A percentile compares a stretch with the other conserved stretches of the same genome.
phyloP scores from a whole-genome alignment of 768 basidiomycete genomes.

The Neoboletus brunneissimus region DNA sequence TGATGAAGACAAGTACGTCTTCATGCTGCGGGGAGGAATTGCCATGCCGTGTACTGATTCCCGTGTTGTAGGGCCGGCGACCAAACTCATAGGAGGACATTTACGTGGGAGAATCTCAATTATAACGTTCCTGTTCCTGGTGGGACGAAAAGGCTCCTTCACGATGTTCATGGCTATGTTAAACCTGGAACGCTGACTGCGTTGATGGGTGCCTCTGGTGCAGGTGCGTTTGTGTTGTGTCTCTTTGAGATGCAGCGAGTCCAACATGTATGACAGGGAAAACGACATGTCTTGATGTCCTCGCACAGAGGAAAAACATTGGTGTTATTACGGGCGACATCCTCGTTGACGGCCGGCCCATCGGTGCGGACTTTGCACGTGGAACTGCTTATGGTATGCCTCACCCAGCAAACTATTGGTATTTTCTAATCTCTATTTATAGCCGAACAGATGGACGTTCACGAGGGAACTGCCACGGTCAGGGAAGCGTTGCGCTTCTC shows the following conservation, averaged over 20 bases:
- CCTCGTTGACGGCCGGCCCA: conserved; percentile 62
- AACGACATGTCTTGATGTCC: conserved; percentile 74
- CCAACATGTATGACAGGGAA: conserved; percentile 44
- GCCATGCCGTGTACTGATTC: conserved; percentile 1
- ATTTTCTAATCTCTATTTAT: conserved; percentile 23
- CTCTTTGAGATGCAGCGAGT: neutral
- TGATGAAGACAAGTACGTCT: conserved; percentile 16
- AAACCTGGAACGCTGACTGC: conserved; percentile 87
- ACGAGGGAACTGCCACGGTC: conserved; percentile 79
- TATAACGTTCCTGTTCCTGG: conserved; percentile 71
- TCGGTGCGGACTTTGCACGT: conserved; percentile 55
- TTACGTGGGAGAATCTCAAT: conserved; percentile 81
- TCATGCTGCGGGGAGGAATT: neutral
- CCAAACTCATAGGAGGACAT: conserved; percentile 33
- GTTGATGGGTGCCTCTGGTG: conserved; percentile 84
- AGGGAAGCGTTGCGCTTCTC: conserved; percentile 85
- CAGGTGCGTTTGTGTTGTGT: conserved; percentile 42
- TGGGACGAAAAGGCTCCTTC: conserved; percentile 59
- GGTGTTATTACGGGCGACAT: conserved; percentile 64
- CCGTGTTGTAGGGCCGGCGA: neutral
- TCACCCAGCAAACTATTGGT: conserved; percentile 17
- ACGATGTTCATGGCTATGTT: conserved; percentile 77
- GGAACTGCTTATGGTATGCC: conserved; percentile 74
- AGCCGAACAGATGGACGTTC: conserved; percentile 85
- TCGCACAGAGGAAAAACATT: conserved; percentile 70